phyloP scores from a whole-genome alignment of 2,329 filamentous ascomycete species.

The Colletotrichum cuscutae region DNA sequence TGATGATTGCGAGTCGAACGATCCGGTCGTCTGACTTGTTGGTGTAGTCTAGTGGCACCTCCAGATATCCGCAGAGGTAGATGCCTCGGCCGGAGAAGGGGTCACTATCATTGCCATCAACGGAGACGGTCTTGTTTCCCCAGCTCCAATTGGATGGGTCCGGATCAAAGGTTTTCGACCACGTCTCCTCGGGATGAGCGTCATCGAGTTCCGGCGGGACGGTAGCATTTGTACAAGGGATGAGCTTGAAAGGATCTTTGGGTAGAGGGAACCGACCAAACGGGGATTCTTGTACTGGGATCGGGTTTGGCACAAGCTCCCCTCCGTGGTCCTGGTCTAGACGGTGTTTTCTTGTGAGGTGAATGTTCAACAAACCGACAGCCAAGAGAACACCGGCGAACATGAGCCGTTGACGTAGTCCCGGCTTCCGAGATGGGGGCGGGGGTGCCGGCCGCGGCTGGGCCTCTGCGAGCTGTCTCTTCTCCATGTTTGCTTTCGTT shows the following conservation, averaged over 20 bases:
- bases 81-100: slow-evolving; percentile 53
- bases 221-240: slow-evolving; percentile 56
- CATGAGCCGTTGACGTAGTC: not conserved
- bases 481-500: slow-evolving; percentile 7
- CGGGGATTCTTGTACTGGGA: not conserved
- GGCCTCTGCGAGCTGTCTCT: not conserved
- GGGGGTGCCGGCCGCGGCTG: not conserved
- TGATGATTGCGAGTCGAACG: slow-evolving; percentile 58
- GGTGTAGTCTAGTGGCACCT: slow-evolving; percentile 59
- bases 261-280: slow-evolving; percentile 51
- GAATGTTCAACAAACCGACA: slow-evolving; percentile 2
- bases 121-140: slow-evolving; percentile 43
- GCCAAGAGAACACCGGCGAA: not conserved
- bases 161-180: slow-evolving; percentile 54
- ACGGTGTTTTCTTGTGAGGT: not conserved
- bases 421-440: no score
- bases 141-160: slow-evolving; percentile 59
- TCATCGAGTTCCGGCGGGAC: slow-evolving; percentile 55
- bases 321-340: not conserved
- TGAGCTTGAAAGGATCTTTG: slow-evolving; percentile 57
- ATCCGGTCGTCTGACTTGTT: slow-evolving; percentile 56
- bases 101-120: slow-evolving; percentile 37
- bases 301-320: not conserved
- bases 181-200: slow-evolving; percentile 46
- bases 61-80: slow-evolving; percentile 59